Conservation (phyloP, 2,329 filamentous ascomycete genomes). For the Cercospora nicotianae region DNA sequence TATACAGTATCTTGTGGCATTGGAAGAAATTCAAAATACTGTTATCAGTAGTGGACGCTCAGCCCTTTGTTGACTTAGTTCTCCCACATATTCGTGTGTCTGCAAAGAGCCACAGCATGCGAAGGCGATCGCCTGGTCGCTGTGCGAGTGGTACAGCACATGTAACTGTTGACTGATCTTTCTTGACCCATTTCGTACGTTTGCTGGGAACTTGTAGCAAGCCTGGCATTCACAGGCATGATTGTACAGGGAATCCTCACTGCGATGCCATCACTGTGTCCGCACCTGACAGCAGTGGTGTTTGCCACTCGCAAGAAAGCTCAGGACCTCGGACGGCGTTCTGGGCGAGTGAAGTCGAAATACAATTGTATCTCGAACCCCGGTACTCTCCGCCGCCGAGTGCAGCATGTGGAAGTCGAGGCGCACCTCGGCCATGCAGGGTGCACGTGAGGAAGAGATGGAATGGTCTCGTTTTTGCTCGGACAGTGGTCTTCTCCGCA, state of each 20-base stretch:
- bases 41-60: background rate
- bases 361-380: background rate
- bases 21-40: background rate
- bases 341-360: background rate
- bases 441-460: background rate
- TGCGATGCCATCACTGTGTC: background rate
- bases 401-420: constrained; percentile 4
- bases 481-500: constrained; percentile 4
- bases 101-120: background rate
- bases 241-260: background rate
- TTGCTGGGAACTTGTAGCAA: background rate
- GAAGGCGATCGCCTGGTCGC: background rate
- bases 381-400: background rate
- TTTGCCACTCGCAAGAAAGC: background rate
- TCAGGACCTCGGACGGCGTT: background rate
- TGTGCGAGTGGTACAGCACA: background rate
- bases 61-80: background rate
- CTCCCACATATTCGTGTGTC: background rate
- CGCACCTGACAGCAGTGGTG: background rate
- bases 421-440: constrained; percentile 5
- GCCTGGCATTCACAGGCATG: background rate
- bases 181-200: background rate
- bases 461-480: background rate
- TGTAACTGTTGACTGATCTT: background rate
- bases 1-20: background rate